These are phyloP conservation scores for Penicillium occitanis DNA, from an alignment of 2,329 filamentous ascomycete species.

Conservation along the genomic window DNA sequence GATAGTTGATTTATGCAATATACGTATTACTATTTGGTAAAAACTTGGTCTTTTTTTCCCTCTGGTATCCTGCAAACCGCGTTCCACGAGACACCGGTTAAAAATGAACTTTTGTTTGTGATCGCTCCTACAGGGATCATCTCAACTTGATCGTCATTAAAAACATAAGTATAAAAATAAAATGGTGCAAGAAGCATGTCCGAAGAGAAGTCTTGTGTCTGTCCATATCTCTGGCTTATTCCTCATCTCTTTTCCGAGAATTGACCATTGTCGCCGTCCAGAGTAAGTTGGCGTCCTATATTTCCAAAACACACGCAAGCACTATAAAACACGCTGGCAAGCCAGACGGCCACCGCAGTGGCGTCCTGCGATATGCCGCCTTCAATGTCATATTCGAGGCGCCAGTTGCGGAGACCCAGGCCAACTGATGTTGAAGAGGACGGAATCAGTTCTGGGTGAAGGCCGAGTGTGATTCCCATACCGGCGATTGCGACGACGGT, in stretches of 20 bases:
- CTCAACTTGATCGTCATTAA: slow-evolving; percentile 7
- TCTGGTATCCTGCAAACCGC: not conserved
- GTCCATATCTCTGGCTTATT: not conserved
- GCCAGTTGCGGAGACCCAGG: slow-evolving; percentile 30
- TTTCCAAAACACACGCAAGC: slow-evolving; percentile 96
- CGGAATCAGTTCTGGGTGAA: slow-evolving; percentile 77
- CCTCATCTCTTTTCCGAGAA: slow-evolving; percentile 1
- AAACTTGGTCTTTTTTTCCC: not conserved
- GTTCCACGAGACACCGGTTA: not conserved
- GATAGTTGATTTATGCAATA: not conserved
- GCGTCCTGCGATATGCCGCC: slow-evolving; percentile 50
- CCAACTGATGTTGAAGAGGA: slow-evolving; percentile 30
- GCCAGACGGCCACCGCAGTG: slow-evolving; percentile 74
- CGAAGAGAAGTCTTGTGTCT: not conserved
- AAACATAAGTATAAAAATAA: not conserved
- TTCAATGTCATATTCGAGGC: slow-evolving; percentile 33
- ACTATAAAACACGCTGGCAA: slow-evolving; percentile 90
- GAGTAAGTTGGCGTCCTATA: slow-evolving; percentile 77
- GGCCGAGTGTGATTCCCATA: slow-evolving; percentile 69
- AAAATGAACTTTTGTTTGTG: not conserved
- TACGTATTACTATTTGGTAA: not conserved
- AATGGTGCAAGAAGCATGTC: not conserved
- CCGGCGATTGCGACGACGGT: slow-evolving; percentile 70
- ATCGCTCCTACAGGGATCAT: not conserved
- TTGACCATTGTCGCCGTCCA: slow-evolving; percentile 27